phyloP scores from a whole-genome alignment of 2,329 filamentous ascomycete species.

The Cladosporium austrohemisphaericum region DNA sequence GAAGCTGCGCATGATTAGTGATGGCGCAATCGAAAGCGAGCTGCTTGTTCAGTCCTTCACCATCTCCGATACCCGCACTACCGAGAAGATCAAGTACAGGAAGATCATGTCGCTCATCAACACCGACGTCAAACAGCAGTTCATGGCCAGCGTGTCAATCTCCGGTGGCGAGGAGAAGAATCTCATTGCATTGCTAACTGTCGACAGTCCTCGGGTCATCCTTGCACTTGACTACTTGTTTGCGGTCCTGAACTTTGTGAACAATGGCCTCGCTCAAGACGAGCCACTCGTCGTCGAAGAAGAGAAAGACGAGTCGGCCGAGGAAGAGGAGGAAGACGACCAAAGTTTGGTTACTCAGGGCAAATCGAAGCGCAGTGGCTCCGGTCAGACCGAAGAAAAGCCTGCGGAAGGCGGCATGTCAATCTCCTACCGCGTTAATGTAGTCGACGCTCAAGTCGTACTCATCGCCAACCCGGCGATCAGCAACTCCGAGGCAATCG shows the following conservation, averaged over 20 bases:
- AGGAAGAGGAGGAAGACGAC: conserved; percentile 47
- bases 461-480: conserved; percentile 92
- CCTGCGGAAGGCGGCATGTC: conserved; percentile 53
- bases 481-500: conserved; percentile 88
- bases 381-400: conserved; percentile 25
- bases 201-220: conserved; percentile 92
- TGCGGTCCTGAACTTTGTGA: conserved; percentile 78
- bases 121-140: conserved; percentile 85
- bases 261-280: conserved; percentile 59
- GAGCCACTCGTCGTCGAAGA: conserved; percentile 61
- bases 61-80: conserved; percentile 84
- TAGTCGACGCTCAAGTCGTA: conserved; percentile 95
- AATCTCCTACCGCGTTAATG: conserved; percentile 83
- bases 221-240: conserved; percentile 95
- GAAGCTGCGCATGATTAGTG: conserved; percentile 89
- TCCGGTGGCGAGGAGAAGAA: conserved; percentile 77
- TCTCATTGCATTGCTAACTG: conserved; percentile 84
- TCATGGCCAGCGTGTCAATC: conserved; percentile 96
- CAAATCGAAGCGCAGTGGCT: conserved; percentile 22
- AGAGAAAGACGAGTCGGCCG: conserved; percentile 43
- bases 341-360: conserved; percentile 42
- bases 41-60: conserved; percentile 91
- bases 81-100: conserved; percentile 90
- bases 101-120: conserved; percentile 98
- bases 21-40: conserved; percentile 87